Percentiles rank a stretch among this genome's conserved stretches.
Evolutionary conservation across 2,329 filamentous ascomycete species (phyloP).

Genomic region (Hymenoscyphus infarciens): DNA sequence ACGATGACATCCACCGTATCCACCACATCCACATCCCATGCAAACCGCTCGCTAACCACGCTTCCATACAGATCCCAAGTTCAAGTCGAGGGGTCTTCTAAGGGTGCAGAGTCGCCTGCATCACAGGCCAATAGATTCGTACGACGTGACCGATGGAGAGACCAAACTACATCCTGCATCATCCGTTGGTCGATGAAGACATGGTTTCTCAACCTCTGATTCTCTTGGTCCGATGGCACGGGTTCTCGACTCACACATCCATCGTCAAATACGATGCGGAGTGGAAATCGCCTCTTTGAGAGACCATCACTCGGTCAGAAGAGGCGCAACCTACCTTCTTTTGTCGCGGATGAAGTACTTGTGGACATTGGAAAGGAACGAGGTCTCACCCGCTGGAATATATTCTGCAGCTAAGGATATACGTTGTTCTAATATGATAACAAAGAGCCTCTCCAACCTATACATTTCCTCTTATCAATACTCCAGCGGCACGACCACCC

Average conservation of each 20-base stretch:
- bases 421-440: slow-evolving; percentile 14
- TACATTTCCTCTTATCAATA: slow-evolving; percentile 16
- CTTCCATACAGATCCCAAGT: background rate
- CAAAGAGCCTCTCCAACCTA: slow-evolving; percentile 8
- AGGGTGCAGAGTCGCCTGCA: slow-evolving; percentile 1
- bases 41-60: background rate
- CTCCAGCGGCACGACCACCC: slow-evolving; percentile 9
- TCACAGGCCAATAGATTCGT: background rate
- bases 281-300: background rate
- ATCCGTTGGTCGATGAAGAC: background rate
- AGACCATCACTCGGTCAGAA: background rate
- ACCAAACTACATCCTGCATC: background rate
- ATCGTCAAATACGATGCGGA: slow-evolving; percentile 2
- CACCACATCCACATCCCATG: too few relatives aligned
- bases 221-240: background rate
- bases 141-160: slow-evolving; percentile 1
- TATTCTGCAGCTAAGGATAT: slow-evolving; percentile 14
- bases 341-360: slow-evolving; percentile 48
- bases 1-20: background rate
- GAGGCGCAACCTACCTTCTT: background rate
- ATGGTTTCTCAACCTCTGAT: slow-evolving; percentile 5
- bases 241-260: background rate
- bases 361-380: slow-evolving; percentile 46
- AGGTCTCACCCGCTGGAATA: slow-evolving; percentile 38
- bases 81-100: background rate